A percentile compares a stretch with the other conserved stretches of the same genome.
Conservation (phyloP, 495 filamentous ascomycete species). For the Baudoinia panamericana region DNA sequence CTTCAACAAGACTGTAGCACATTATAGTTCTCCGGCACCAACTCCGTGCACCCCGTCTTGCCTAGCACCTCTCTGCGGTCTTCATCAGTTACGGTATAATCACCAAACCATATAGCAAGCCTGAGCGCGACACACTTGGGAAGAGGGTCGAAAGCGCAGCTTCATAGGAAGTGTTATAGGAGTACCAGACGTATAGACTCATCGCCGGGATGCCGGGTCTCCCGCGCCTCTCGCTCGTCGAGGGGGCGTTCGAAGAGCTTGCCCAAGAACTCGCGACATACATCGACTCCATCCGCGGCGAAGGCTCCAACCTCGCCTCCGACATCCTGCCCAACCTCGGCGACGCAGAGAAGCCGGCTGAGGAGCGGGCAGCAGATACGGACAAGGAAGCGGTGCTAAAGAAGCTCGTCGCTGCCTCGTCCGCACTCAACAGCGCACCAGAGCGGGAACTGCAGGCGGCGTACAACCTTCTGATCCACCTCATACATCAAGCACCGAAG, state of each 20-base stretch:
- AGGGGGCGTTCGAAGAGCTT: conserved; percentile 80
- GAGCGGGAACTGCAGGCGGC: conserved; percentile 94
- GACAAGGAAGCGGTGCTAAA: conserved; percentile 58
- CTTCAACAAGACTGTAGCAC: too few relatives aligned
- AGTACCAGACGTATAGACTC: too few relatives aligned
- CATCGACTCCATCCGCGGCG: conserved; percentile 51
- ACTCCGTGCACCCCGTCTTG: too few relatives aligned
- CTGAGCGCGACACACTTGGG: neutral
- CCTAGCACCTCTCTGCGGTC: too few relatives aligned
- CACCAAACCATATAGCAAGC: too few relatives aligned
- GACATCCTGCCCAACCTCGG: conserved; percentile 58
- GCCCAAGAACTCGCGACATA: conserved; percentile 79
- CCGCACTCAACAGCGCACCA: conserved; percentile 61
- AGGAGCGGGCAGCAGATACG: conserved; percentile 44
- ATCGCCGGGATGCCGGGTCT: conserved; percentile 26
- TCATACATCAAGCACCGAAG: conserved; percentile 71
- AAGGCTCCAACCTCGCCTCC: conserved; percentile 45
- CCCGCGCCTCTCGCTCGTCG: conserved; percentile 59
- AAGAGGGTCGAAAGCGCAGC: neutral
- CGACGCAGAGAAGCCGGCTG: conserved; percentile 5
- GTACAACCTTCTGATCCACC: conserved; percentile 91
- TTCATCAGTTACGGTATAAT: too few relatives aligned
- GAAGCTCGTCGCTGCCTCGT: conserved; percentile 66
- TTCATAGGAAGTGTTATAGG: neutral
- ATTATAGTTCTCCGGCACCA: too few relatives aligned